Evolutionary conservation across 2,329 filamentous ascomycete genomes (phyloP).

Genomic region (Alternaria dauci): DNA sequence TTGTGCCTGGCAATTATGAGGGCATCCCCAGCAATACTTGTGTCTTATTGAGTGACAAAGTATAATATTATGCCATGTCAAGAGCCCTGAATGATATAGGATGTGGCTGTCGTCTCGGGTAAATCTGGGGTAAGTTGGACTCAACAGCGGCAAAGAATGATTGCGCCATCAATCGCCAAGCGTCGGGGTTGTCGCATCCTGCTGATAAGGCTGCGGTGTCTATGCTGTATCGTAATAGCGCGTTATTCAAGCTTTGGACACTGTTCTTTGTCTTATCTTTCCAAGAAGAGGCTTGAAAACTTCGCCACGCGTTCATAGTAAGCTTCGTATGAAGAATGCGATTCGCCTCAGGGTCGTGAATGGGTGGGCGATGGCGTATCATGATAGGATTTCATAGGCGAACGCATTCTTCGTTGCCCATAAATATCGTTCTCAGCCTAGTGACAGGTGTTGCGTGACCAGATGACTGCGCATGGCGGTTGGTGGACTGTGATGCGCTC

Average conservation of each 20-base stretch:
- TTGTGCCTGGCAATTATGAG: not conserved
- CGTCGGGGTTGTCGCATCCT: not conserved
- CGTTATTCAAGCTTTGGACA: not conserved
- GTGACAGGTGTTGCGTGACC: constrained; percentile 13
- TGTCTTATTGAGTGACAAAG: not conserved
- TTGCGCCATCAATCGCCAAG: not conserved
- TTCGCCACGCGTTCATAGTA: not conserved
- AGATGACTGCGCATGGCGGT: constrained; percentile 7
- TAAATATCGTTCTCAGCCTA: constrained; percentile 7
- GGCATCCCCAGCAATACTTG: constrained; percentile 1
- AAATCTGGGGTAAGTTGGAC: not conserved
- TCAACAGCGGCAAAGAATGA: not conserved
- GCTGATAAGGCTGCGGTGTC: not conserved
- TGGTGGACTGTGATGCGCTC: constrained; percentile 5
- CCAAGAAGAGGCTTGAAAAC: not conserved
- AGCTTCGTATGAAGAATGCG: not conserved
- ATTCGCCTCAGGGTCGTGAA: not conserved
- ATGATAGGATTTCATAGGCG: constrained; percentile 18
- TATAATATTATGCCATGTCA: not conserved
- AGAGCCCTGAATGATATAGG: not conserved
- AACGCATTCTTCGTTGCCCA: constrained; percentile 8
- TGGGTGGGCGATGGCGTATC: constrained; percentile 13
- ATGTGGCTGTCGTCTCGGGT: not conserved
- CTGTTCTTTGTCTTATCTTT: not conserved
- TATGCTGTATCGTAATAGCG: not conserved